Evolutionary conservation across 2,329 filamentous ascomycete genomes (phyloP), one percentile per base, ranked within the genome.

Genomic region (Sporothrix pallida): DNA sequence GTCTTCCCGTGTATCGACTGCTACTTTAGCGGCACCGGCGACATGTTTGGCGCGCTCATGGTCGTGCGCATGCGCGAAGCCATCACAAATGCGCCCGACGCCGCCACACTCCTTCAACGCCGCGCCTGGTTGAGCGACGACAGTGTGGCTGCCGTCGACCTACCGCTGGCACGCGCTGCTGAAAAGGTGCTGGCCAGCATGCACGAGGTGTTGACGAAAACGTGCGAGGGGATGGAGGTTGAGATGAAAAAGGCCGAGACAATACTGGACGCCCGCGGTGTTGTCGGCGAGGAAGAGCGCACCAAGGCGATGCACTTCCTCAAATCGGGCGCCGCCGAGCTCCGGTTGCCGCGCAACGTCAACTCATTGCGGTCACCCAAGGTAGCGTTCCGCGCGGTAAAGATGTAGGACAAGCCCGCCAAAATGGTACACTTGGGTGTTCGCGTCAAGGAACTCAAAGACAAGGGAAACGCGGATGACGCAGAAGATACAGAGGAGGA

Each of bases 31-130:
- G 96, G 96, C 56, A 98, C 97, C 0, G 96, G 96, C 65, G 96
- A 99, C 84, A 98, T 99, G 95, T 98, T 99, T 80, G 95, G 94
- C 44, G 95, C 95, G 8, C 87, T 99, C 63, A 94, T 94, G 80
- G 90, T 97, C 1, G 93, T 93, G 56, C 90, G 95, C 44, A 90
- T 99, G 79, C 91, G 95, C 74, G 93, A 98, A 84, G 94, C 93
- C 37, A 92, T 93, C 1, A 82, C 84, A 71, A 79, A 20, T 81
- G 78, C 1, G 80, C 76, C 63, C 76, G 78, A 31, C 60, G 83
- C 97, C 3, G 82, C 85, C 17, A 80, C 84, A 8, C 73, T 75
- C 8, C 26, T 70, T n/a, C 67, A 73, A 44, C 87, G 82, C 2
- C 82, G 84, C 6, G 90, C 90, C 75, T 99, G 96, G 96, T 84